phyloP scores from a whole-genome alignment of 73 alveolate genomes.

The Paraurostyla sp. region DNA sequence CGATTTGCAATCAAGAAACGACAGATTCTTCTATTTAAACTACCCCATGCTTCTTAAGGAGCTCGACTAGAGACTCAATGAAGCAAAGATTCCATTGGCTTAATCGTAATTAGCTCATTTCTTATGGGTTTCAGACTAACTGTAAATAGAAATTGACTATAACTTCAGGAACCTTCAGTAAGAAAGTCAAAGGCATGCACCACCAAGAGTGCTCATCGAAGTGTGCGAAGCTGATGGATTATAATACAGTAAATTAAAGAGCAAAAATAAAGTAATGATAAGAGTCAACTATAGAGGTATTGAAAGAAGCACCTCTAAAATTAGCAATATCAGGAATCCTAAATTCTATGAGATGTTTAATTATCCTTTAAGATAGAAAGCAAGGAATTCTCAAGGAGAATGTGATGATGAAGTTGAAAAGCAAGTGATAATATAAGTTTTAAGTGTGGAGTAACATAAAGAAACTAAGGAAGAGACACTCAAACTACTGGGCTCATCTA shows the following conservation, averaged over 20 bases:
- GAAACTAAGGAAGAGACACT: slow-evolving; percentile 17
- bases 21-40: slow-evolving; percentile 39
- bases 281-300: not conserved
- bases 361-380: not conserved
- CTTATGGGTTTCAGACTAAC: not conserved
- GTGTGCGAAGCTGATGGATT: slow-evolving; percentile 41
- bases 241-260: not conserved
- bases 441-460: slow-evolving; percentile 28
- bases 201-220: slow-evolving; percentile 1
- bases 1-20: slow-evolving; percentile 32
- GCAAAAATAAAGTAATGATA: no score
- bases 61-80: not conserved
- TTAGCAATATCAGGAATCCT: slow-evolving; percentile 36
- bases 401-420: not conserved
- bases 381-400: no score
- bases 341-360: slow-evolving; percentile 44
- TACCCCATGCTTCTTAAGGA: slow-evolving; percentile 29
- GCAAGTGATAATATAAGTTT: slow-evolving; percentile 11
- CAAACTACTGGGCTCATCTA: not conserved
- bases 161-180: not conserved
- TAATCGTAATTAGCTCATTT: slow-evolving; percentile 18
- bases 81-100: not conserved
- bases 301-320: slow-evolving; percentile 31
- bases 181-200: not conserved
- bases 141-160: not conserved